Percentiles rank a stretch among this genome's conserved stretches.
These are phyloP conservation scores for Aspergillus steynii DNA, from an alignment of 495 filamentous ascomycete genomes.

Conservation along the genomic window DNA sequence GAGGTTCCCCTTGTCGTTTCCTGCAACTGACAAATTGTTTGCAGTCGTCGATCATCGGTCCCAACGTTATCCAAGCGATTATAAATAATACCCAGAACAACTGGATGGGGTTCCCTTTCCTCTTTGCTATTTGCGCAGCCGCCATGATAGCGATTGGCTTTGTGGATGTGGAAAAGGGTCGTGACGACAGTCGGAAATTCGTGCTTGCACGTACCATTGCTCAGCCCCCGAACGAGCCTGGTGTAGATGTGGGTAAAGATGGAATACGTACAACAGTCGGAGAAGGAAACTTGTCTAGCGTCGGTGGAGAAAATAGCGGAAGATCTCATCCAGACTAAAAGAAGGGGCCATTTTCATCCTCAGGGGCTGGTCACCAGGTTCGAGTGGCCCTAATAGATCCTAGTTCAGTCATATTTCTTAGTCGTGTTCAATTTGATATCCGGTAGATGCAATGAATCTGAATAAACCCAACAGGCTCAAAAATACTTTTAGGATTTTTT, in stretches of 20 bases:
- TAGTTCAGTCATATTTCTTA: too few relatives aligned
- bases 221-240: neutral
- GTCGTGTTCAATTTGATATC: too few relatives aligned
- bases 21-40: neutral
- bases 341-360: neutral
- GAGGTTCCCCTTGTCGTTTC: neutral
- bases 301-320: neutral
- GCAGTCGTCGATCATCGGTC: slow-evolving; percentile 52
- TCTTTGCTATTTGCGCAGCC: slow-evolving; percentile 43
- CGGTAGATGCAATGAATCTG: too few relatives aligned
- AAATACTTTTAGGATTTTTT: too few relatives aligned
- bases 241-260: neutral
- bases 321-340: neutral
- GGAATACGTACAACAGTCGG: neutral
- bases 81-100: slow-evolving; percentile 49
- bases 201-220: slow-evolving; percentile 34
- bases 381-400: too few relatives aligned
- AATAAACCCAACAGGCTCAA: too few relatives aligned
- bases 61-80: slow-evolving; percentile 52
- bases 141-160: slow-evolving; percentile 46
- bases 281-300: neutral
- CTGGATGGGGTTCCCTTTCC: slow-evolving; percentile 54
- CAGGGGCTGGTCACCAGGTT: too few relatives aligned
- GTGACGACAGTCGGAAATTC: slow-evolving; percentile 44
- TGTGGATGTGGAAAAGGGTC: slow-evolving; percentile 48